Evolutionary conservation across 371 early-diverging fungal genomes (phyloP).

Genomic region (Dinochytrium kinnereticum): DNA sequence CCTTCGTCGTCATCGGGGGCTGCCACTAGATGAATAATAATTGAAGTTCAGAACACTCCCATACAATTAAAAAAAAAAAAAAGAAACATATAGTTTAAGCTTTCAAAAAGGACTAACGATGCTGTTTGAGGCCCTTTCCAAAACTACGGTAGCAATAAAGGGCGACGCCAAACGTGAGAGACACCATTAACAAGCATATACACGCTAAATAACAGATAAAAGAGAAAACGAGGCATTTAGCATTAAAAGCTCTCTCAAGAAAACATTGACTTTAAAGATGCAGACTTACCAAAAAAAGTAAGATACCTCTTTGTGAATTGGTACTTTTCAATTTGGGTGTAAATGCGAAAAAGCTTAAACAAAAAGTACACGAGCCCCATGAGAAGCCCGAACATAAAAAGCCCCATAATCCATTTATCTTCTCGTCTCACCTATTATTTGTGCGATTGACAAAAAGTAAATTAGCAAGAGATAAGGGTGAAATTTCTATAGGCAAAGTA

Average conservation of each 20-base stretch:
- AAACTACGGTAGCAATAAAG: slow-evolving; percentile 78
- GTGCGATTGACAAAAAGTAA: no score
- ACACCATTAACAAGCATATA: slow-evolving; percentile 53
- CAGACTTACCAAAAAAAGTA: slow-evolving; percentile 82
- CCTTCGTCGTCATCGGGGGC: background rate
- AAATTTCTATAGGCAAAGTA: slow-evolving; percentile 60
- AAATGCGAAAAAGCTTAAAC: slow-evolving; percentile 85
- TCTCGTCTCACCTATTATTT: slow-evolving; percentile 60
- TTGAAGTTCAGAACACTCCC: slow-evolving; percentile 16
- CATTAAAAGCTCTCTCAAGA: no score
- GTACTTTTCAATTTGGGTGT: slow-evolving; percentile 59
- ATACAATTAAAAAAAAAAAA: no score
- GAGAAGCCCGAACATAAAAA: slow-evolving; percentile 72
- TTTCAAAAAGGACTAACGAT: slow-evolving; percentile 29
- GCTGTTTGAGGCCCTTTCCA: slow-evolving; percentile 76
- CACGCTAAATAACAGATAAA: slow-evolving; percentile 19
- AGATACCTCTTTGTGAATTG: slow-evolving; percentile 80
- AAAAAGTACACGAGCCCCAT: slow-evolving; percentile 81
- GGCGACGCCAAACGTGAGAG: slow-evolving; percentile 72
- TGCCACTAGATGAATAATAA: background rate
- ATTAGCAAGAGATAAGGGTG: background rate
- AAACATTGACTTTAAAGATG: no score
- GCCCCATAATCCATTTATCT: slow-evolving; percentile 62
- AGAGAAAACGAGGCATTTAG: background rate
- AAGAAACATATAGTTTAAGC: no score